Evolutionary conservation across 768 basidiomycete genomes (phyloP), one percentile per base, ranked within the genome.

Genomic region (Kwoniella heveanensis): DNA sequence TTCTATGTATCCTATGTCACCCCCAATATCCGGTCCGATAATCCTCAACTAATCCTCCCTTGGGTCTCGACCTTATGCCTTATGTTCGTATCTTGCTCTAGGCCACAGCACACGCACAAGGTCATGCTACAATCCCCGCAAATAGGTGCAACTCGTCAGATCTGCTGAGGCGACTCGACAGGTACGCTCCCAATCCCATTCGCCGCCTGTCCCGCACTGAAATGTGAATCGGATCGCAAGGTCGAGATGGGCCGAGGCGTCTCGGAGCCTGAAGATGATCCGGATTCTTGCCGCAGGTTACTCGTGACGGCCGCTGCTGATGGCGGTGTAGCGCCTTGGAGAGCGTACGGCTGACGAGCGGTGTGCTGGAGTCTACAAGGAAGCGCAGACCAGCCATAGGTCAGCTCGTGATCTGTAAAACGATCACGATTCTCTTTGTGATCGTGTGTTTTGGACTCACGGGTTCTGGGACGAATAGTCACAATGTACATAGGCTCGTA

Each of bases 401-500:
- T 36, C 32, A 36, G 32, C 32, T 36, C 15, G 44, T 10, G 37
- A 21, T n/a, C 27, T 32, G n/a, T 7, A 17, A 13, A 37, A 36
- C n/a, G n/a, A n/a, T n/a, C n/a, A n/a, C n/a, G n/a, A n/a, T n/a
- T n/a, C n/a, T n/a, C n/a, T n/a, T n/a, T n/a, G n/a, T 13, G 32
- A 32, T 32, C 13, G 32, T 32, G 32, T n/a, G 32, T 32, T 13
- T 32, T 32, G 32, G 32, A 32, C 72, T 62, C 32, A 74, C 70
- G 73, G 73, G 46, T 74, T 74, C 17, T 58, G 36, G 10, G 70
- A 65, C 0, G 66, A 66, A 32, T 74, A 74, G 52, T 74, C 73
- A 53, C 57, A 71, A 64, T 81, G 80, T 9, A 82, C 80, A 58
- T 79, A 82, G 15, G 80, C 79, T 27, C 81, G 52, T 13, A 80